Evolutionary conservation across 495 filamentous ascomycete genomes (phyloP).

Genomic region (Penicillium crystallinum): DNA sequence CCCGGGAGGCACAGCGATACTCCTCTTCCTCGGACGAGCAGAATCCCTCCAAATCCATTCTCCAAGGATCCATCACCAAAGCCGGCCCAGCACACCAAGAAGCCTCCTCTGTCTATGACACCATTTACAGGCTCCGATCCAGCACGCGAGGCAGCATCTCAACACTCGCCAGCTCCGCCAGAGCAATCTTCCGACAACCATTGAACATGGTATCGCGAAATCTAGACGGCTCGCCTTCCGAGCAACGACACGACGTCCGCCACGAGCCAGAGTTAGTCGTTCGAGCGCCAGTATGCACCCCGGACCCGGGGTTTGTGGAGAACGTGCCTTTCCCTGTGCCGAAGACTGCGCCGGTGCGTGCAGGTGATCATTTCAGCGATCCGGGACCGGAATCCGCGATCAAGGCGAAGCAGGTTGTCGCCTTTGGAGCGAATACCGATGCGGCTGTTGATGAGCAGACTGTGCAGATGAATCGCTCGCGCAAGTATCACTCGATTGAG

Average conservation of each 20-base stretch:
- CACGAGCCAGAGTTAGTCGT: background rate
- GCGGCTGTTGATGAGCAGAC: background rate
- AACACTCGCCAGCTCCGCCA: background rate
- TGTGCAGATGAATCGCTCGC: conserved; percentile 1
- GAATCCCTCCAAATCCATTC: background rate
- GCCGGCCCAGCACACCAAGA: background rate
- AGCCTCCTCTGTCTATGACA: conserved; percentile 6
- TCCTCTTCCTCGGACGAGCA: background rate
- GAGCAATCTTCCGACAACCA: background rate
- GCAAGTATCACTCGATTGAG: conserved; percentile 24
- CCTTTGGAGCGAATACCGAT: background rate
- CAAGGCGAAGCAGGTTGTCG: background rate
- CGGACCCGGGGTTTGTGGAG: background rate
- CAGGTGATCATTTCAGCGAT: conserved; percentile 1
- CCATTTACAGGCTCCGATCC: background rate
- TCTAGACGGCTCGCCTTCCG: background rate
- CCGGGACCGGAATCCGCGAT: background rate
- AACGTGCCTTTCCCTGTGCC: background rate
- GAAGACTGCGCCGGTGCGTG: background rate
- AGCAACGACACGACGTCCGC: background rate
- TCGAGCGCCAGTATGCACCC: background rate
- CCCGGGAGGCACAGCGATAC: background rate
- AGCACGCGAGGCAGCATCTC: background rate
- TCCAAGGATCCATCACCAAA: background rate
- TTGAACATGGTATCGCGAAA: background rate